Conservation (phyloP, 2,329 filamentous ascomycete species). For the Monosporascus sp. region DNA sequence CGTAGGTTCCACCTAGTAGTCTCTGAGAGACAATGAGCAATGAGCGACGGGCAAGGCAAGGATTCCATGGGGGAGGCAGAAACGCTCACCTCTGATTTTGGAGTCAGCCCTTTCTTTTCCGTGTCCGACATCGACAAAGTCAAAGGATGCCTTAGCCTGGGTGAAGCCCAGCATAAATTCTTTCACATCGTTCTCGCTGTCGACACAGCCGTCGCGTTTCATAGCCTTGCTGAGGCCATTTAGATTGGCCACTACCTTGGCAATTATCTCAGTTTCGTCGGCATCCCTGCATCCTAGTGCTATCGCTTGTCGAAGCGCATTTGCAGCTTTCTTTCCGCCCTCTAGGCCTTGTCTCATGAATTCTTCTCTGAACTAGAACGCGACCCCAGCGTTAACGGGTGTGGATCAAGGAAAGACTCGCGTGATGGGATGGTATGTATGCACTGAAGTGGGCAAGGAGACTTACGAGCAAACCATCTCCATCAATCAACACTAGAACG, state of each 20-base stretch:
- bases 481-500: slow-evolving; percentile 57
- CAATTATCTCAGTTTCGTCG: slow-evolving; percentile 48
- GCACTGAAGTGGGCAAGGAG: slow-evolving; percentile 5
- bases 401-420: slow-evolving; percentile 2
- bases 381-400: background rate
- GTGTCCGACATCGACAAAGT: slow-evolving; percentile 59
- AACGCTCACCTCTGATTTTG: slow-evolving; percentile 52
- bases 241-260: slow-evolving; percentile 53
- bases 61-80: background rate
- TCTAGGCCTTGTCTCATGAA: slow-evolving; percentile 50
- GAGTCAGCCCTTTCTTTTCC: slow-evolving; percentile 54
- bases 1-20: slow-evolving; percentile 51
- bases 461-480: slow-evolving; percentile 55
- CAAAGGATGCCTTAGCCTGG: slow-evolving; percentile 53
- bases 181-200: slow-evolving; percentile 39
- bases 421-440: slow-evolving; percentile 5
- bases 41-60: background rate
- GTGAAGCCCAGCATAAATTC: slow-evolving; percentile 58
- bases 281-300: slow-evolving; percentile 40
- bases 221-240: slow-evolving; percentile 45
- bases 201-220: slow-evolving; percentile 41
- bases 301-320: slow-evolving; percentile 44
- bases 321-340: slow-evolving; percentile 49
- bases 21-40: slow-evolving; percentile 31
- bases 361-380: slow-evolving; percentile 49